Base-by-base conservation (phyloP, 106 monocot species). In the Acorus calamus region DNA sequence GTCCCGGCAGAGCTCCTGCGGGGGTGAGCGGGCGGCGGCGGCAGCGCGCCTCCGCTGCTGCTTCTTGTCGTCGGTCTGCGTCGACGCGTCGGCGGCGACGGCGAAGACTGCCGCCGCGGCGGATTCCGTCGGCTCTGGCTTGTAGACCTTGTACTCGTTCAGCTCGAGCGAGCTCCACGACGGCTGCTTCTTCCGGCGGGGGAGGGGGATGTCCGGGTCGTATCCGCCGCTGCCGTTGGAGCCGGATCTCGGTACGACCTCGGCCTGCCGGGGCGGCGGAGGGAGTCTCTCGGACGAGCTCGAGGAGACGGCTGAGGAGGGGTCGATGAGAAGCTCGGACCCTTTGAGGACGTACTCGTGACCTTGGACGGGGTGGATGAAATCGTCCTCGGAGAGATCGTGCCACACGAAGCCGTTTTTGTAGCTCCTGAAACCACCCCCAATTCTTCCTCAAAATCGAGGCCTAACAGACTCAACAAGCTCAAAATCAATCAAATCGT, bases 351-450 rank as follows among this genome's bases (percentile, higher is more conserved):
- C 87, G 71, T 92, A 92, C 62, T 92, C 92, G 44, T 76, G 42
- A 14, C 87, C 86, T 28, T 77, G 87, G 1, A 77, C 72, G 0
- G 92, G 87, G 50, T 76, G 53, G 69, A 92, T 87, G 74, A 87
- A 61, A 54, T 92, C 92, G 64, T 82, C 87, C 1, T 84, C 87
- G 10, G 81, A 68, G 14, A 92, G 84, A 66, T 92, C 92, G 48
- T 92, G 87, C 92, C 92, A 92, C 58, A 92, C 92, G 55, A 78
- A 92, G 14, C 92, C 92, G 53, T 84, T 89, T 74, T 81, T 94
- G 68, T 94, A 94, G 67, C 83, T 75, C 81, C 88, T 93, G 52
- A 28, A 1, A 28, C 28, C 28, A 28, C 28, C 28, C 28, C 28
- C 0, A 28, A 28, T 28, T 28, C 1, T 28, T 28, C 28, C 0